Evolutionary conservation across 805 yeast species (phyloP).

Genomic region (Myxozyma kluyveri): DNA sequence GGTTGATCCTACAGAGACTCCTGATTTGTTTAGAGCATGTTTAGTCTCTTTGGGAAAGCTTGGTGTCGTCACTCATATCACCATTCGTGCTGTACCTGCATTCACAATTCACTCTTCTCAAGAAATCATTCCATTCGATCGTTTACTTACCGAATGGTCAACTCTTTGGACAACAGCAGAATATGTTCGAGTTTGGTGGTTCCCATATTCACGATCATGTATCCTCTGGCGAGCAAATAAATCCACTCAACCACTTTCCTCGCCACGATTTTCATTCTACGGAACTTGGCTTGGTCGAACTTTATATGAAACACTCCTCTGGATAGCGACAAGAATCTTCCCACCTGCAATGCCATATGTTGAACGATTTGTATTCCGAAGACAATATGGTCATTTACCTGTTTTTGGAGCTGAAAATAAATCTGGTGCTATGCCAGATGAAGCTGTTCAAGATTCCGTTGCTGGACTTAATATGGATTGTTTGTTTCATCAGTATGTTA

Average conservation of each 20-base stretch:
- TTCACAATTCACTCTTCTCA: constrained; percentile 78
- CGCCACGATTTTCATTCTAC: constrained; percentile 76
- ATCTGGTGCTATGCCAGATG: constrained; percentile 47
- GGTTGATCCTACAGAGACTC: constrained; percentile 63
- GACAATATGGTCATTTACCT: constrained; percentile 77
- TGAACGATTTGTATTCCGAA: constrained; percentile 78
- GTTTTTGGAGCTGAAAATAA: constrained; percentile 43
- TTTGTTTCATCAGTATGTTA: constrained; percentile 85
- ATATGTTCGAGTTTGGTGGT: constrained; percentile 95
- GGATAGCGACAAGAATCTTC: constrained; percentile 68
- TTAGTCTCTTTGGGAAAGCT: constrained; percentile 83
- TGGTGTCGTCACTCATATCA: constrained; percentile 83
- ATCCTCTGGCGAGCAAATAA: constrained; percentile 87
- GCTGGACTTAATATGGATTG: constrained; percentile 95
- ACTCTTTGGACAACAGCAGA: constrained; percentile 85
- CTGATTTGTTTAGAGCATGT: constrained; percentile 74
- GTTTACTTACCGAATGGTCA: constrained; percentile 59
- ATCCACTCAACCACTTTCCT: constrained; percentile 60
- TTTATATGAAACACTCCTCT: constrained; percentile 74
- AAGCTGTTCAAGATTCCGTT: constrained; percentile 74
- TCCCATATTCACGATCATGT: constrained; percentile 84
- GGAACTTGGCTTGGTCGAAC: constrained; percentile 76
- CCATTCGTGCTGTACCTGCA: constrained; percentile 77
- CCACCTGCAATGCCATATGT: constrained; percentile 80
- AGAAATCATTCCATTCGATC: constrained; percentile 75